These are phyloP conservation scores for Nemania sp. DNA, from an alignment of 2,329 filamentous ascomycete species.

Conservation along the genomic window DNA sequence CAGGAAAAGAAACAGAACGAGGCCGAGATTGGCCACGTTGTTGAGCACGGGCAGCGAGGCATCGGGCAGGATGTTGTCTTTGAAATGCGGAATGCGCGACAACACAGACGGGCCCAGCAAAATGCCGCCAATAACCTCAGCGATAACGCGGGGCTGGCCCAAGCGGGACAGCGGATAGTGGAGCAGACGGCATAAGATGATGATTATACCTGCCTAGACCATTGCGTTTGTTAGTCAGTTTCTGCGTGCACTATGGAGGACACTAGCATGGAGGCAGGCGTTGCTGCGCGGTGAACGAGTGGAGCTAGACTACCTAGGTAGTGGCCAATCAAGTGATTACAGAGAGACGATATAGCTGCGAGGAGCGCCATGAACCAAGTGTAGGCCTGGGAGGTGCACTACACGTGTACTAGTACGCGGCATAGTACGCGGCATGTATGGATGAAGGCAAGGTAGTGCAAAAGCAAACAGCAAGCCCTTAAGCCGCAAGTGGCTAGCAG, in stretches of 20 bases:
- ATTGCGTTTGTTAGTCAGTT: conserved; percentile 4
- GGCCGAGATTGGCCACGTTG: conserved; percentile 71
- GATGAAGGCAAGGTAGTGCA: too few species aligned
- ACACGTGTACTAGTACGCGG: too few species aligned
- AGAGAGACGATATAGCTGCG: too few species aligned
- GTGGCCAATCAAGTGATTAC: too few species aligned
- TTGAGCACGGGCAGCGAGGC: conserved; percentile 68
- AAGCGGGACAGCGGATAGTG: conserved; percentile 73
- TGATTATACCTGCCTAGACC: conserved; percentile 67
- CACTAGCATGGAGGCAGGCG: background rate
- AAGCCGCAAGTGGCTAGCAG: too few species aligned
- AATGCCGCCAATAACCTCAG: conserved; percentile 76
- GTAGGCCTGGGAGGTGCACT: too few species aligned
- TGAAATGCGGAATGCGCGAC: conserved; percentile 72
- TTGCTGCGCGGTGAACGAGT: background rate
- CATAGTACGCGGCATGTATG: too few species aligned
- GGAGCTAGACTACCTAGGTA: too few species aligned
- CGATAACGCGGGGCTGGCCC: conserved; percentile 75
- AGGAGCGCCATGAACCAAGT: too few species aligned
- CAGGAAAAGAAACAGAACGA: conserved; percentile 74
- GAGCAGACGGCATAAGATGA: conserved; percentile 71
- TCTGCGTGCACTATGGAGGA: too few species aligned
- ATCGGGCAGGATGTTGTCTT: conserved; percentile 66
- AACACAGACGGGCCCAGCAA: conserved; percentile 74
- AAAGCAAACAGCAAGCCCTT: too few species aligned